Base-by-base conservation (phyloP, 306 rosid species). In the Castanea mollissima region DNA sequence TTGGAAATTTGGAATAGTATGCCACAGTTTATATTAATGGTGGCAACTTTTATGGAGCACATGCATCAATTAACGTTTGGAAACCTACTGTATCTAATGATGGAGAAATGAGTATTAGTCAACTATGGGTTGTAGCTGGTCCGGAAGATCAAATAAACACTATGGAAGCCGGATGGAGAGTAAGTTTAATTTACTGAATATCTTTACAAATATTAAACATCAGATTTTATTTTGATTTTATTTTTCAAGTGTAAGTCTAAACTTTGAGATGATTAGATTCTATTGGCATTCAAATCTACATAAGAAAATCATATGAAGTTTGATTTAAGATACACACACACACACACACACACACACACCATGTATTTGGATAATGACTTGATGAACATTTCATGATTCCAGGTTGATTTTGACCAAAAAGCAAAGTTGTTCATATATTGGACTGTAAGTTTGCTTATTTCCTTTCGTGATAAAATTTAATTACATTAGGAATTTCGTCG, bases 131-230 rank as follows among this genome's bases (percentile, higher is more conserved):
- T 62, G 25, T 9, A 2, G 64, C 60, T 29, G 82, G 73, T 32
- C 15, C 14, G 0, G 34, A 1, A 1, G 6, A 29, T 4, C 20
- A n/a, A 5, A 0, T 19, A 23, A 73, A 71, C 41, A 29, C 73
- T 59, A 18, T 74, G n/a, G 86, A 83, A 75, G 77, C 55, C 15
- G 83, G 83, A 1, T 78, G 83, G 86, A 70, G 23, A 2, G 83
- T 74, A 78, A 21, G 69, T 27, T 16, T 9, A 20, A 19, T 6
- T 55, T 1, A 2, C 46, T 27, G 5, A 14, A 1, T 32, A 54
- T 16, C 59, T 46, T 46, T 34, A 32, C 7, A 41, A 3, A n/a
- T 25, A 34, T 69, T 19, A 2, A 18, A 44, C 16, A 31, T 55
- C 10, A 6, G 41, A 8, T 44, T 44, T 2, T 35, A 35, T 4